A percentile compares a stretch with the other conserved stretches of the same genome.
These are phyloP conservation scores for Monosporascus ibericus DNA, from an alignment of 2,329 filamentous ascomycete species.

Conservation along the genomic window DNA sequence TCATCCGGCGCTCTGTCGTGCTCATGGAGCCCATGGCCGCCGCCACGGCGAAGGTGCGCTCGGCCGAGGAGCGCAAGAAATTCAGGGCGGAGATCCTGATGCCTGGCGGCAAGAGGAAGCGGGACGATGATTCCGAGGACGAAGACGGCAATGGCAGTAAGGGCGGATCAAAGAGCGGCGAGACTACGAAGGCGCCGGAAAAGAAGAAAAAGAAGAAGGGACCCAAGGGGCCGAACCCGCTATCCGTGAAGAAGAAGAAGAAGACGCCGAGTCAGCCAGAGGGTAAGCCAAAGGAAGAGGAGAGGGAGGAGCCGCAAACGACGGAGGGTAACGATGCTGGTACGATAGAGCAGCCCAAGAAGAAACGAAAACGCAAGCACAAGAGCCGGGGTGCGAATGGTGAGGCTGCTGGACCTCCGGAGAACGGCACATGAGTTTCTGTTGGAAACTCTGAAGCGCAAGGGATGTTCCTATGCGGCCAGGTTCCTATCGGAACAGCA, in stretches of 20 bases:
- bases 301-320: conserved; percentile 2
- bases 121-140: conserved; percentile 32
- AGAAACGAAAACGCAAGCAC: conserved; percentile 21
- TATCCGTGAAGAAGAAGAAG: conserved; percentile 68
- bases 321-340: background rate
- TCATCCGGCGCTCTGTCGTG: conserved; percentile 75
- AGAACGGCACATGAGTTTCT: background rate
- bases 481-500: no score
- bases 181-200: conserved; percentile 11
- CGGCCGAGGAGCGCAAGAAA: conserved; percentile 67
- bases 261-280: conserved; percentile 15
- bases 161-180: conserved; percentile 15
- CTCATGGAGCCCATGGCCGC: conserved; percentile 72
- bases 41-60: conserved; percentile 55
- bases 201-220: conserved; percentile 56
- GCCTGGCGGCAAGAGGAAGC: conserved; percentile 43
- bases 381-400: conserved; percentile 11
- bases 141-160: conserved; percentile 27
- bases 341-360: conserved; percentile 7
- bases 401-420: conserved; percentile 2
- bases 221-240: conserved; percentile 63
- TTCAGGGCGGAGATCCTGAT: conserved; percentile 63
- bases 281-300: conserved; percentile 18
- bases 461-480: background rate
- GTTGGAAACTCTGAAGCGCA: conserved; percentile 1